These are phyloP conservation scores for Ilex asprella DNA, from an alignment of 257 asterid species.

Conservation along the genomic window DNA sequence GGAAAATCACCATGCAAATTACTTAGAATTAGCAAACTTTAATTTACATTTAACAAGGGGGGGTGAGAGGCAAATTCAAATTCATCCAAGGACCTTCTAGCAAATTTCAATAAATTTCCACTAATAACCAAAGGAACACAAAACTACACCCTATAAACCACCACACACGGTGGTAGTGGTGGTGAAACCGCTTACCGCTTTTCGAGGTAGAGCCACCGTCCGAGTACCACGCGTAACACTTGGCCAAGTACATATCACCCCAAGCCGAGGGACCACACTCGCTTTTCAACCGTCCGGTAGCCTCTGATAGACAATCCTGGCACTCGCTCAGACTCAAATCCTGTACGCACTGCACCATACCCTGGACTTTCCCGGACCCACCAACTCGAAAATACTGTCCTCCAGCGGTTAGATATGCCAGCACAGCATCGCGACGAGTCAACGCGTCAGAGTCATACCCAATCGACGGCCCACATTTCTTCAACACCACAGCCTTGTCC, in stretches of 20 bases:
- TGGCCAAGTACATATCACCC: slow-evolving; percentile 78
- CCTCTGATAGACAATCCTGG: slow-evolving; percentile 71
- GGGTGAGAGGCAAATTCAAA: too few relatives aligned
- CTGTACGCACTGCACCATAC: slow-evolving; percentile 76
- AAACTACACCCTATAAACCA: background rate
- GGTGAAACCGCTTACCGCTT: slow-evolving; percentile 29
- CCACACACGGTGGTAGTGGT: too few relatives aligned
- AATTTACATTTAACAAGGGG: too few relatives aligned
- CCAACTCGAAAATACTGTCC: slow-evolving; percentile 68
- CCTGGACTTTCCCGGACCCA: slow-evolving; percentile 68
- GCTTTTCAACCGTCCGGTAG: slow-evolving; percentile 52
- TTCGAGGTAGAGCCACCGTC: slow-evolving; percentile 51
- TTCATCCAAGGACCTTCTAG: too few relatives aligned
- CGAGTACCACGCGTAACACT: slow-evolving; percentile 87
- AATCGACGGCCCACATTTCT: slow-evolving; percentile 53
- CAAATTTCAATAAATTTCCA: background rate
- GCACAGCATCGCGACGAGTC: slow-evolving; percentile 46
- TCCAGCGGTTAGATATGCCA: slow-evolving; percentile 34
- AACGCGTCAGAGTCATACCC: slow-evolving; percentile 35
- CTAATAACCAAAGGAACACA: slow-evolving; percentile 1
- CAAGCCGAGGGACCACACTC: slow-evolving; percentile 62
- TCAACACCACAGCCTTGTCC: slow-evolving; percentile 51
- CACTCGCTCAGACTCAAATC: slow-evolving; percentile 65
- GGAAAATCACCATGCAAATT: too few relatives aligned
- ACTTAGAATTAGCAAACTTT: too few relatives aligned